A percentile compares a stretch with the other conserved stretches of the same genome.
These are phyloP conservation scores for Colletotrichum sp. DNA, from an alignment of 2,329 filamentous ascomycete species.

Conservation along the genomic window DNA sequence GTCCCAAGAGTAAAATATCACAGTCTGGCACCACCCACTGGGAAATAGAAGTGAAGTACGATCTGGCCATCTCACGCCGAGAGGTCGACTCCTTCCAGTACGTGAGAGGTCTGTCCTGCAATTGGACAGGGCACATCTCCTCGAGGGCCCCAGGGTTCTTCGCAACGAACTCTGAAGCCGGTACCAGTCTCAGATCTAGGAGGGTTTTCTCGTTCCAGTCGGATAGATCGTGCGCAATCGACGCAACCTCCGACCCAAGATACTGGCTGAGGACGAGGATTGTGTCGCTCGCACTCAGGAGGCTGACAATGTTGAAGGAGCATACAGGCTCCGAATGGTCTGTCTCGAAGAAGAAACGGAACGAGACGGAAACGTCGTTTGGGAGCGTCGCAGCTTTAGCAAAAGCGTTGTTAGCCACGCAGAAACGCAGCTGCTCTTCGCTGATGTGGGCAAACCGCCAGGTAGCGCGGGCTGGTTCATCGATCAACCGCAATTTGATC, in stretches of 20 bases:
- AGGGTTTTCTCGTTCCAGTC: background rate
- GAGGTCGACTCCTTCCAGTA: background rate
- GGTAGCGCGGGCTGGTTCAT: background rate
- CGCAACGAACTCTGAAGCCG: background rate
- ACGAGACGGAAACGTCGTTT: background rate
- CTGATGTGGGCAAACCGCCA: background rate
- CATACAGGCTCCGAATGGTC: background rate
- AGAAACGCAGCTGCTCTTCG: background rate
- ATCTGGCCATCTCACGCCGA: background rate
- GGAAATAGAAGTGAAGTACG: background rate
- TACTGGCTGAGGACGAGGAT: background rate
- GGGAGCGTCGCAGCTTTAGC: background rate
- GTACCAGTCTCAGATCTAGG: background rate
- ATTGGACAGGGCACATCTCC: background rate
- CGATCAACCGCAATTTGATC: background rate
- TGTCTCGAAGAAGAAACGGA: background rate
- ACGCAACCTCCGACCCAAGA: background rate
- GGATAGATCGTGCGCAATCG: background rate
- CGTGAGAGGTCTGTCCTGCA: background rate
- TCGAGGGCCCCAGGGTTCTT: background rate
- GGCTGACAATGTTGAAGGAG: slow-evolving; percentile 2
- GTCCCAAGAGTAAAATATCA: background rate
- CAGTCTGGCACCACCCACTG: background rate
- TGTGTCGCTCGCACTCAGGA: background rate
- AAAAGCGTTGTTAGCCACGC: background rate